These are phyloP conservation scores for Phytophthora colocasiae DNA, from an alignment of 352 stramenopile species.

Conservation along the genomic window DNA sequence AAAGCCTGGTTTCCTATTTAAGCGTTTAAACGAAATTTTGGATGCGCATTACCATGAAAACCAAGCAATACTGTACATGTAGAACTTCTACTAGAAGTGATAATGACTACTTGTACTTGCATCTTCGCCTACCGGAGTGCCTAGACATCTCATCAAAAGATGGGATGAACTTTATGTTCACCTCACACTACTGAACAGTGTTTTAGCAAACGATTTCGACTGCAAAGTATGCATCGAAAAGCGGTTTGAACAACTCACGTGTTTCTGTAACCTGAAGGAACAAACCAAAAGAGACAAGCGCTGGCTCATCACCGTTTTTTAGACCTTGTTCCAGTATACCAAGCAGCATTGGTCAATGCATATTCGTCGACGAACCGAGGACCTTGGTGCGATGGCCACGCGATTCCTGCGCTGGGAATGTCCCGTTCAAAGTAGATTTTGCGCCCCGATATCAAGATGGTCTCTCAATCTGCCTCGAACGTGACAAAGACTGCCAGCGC, in stretches of 20 bases:
- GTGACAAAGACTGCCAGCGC: conserved; percentile 29
- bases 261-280: conserved; percentile 11
- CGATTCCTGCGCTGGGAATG: conserved; percentile 7
- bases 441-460: conserved; percentile 17
- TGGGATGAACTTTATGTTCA: conserved; percentile 7
- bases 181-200: background rate
- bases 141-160: background rate
- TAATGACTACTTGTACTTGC: background rate
- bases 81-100: background rate
- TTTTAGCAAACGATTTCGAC: background rate
- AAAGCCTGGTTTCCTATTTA: background rate
- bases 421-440: conserved; percentile 20
- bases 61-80: too few relatives aligned
- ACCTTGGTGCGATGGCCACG: conserved; percentile 21
- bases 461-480: conserved; percentile 5
- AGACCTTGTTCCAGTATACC: conserved; percentile 17
- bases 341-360: conserved; percentile 6
- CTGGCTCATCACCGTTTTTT: conserved; percentile 1
- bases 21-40: conserved; percentile 1
- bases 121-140: too few relatives aligned
- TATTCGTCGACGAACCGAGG: conserved; percentile 8
- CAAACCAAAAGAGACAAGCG: conserved; percentile 16
- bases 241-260: too few relatives aligned
- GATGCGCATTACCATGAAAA: background rate
- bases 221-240: too few relatives aligned